These are phyloP conservation scores for Candida maltosa DNA, from an alignment of 805 yeast species.

Conservation along the genomic window DNA sequence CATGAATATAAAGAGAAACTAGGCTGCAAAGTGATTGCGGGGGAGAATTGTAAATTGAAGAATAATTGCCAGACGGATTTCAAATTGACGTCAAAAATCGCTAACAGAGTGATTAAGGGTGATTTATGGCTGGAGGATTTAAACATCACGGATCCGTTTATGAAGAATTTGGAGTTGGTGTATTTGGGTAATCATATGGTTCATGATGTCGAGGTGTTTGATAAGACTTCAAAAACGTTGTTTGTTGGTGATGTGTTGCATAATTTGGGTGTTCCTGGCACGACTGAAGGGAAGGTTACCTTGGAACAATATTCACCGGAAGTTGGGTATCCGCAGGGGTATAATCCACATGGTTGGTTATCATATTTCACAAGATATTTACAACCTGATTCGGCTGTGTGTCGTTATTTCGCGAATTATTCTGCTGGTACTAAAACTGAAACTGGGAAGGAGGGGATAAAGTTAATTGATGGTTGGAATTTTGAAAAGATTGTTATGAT, in stretches of 20 bases:
- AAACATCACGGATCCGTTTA: conserved; percentile 27
- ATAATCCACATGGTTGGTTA: conserved; percentile 38
- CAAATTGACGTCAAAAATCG: conserved; percentile 25
- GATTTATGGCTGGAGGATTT: conserved; percentile 17
- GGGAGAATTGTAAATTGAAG: conserved; percentile 31
- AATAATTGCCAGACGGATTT: conserved; percentile 33
- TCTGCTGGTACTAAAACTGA: background rate
- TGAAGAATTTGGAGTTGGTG: conserved; percentile 42
- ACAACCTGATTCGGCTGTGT: conserved; percentile 36
- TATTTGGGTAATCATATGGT: conserved; percentile 49
- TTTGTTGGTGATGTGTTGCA: conserved; percentile 54
- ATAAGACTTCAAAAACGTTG: conserved; percentile 40
- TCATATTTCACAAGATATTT: conserved; percentile 31
- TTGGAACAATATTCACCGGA: conserved; percentile 34
- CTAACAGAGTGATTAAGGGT: conserved; percentile 20
- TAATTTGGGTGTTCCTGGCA: conserved; percentile 39
- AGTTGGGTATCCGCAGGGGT: conserved; percentile 39
- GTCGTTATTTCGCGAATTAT: conserved; percentile 9
- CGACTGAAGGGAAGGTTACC: conserved; percentile 2
- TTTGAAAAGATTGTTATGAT: conserved; percentile 46
- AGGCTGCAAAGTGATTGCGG: conserved; percentile 37
- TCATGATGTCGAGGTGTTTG: conserved; percentile 48
- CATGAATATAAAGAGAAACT: conserved; percentile 36
- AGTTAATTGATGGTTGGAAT: conserved; percentile 30
- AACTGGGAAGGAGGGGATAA: conserved; percentile 11